Base-by-base conservation (phyloP, 495 filamentous ascomycete species). In the Aspergillus saccharolyticus region DNA sequence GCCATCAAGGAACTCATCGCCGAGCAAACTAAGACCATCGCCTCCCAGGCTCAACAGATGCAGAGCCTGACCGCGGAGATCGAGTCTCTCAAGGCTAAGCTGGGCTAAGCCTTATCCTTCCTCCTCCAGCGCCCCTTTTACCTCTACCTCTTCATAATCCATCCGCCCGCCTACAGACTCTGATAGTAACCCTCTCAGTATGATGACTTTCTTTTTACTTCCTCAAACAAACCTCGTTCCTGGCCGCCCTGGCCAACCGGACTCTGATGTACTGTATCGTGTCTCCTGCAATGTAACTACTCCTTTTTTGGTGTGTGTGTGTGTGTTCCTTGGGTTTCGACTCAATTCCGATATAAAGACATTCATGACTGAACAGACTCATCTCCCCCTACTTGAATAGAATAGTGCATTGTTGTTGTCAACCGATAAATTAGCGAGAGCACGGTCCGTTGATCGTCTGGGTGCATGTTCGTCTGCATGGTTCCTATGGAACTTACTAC, bases 11-110 rank as follows among this genome's bases (percentile, higher is more conserved):
- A 70, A 20, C 57, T 79, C 55, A 72, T 79, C 42, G 69, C 74
- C 0, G 70, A 74, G 53, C 76, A 78, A 58, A 77, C 74, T 43
- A 76, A 72, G 66, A 71, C 69, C 2, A 77, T 79, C 47, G 73
- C 75, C 16, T 50, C 66, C 8, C 76, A 79, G 63, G 72, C 74
- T 5, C 65, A 73, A 52, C 74, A 78, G 55, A 68, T 79, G 65
- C 69, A 77, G 58, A 71, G 58, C 16, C 63, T 79, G 53, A 73
- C 75, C 4, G 68, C 73, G 10, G 75, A 78, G 63, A 73, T 79
- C 20, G 75, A 78, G 44, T 66, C 74, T 18, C 68, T 79, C 43
- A 77, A 77, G 66, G 69, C 66, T 62, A 77, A 78, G 59, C 63
- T 65, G 59, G 55, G 57, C 56, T 76, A 68, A 59, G 56, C 58